These are phyloP conservation scores for Suhomyces sp. DNA, from an alignment of 805 yeast genomes.

Conservation along the genomic window DNA sequence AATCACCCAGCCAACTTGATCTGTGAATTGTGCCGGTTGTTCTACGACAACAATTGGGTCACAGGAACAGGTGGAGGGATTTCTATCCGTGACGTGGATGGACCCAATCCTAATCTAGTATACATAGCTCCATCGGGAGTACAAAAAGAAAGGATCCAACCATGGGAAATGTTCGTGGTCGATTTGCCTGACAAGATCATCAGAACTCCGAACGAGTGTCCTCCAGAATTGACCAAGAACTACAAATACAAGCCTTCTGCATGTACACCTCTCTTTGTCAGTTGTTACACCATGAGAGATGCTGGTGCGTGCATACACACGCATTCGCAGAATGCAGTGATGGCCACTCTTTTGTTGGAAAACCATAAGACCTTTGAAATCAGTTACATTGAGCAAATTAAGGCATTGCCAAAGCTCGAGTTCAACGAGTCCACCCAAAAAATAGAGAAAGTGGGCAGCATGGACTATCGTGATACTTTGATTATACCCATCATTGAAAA, in stretches of 20 bases:
- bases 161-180: slow-evolving; percentile 78
- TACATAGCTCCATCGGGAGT: slow-evolving; percentile 95
- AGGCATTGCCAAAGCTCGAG: slow-evolving; percentile 70
- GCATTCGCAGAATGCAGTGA: slow-evolving; percentile 85
- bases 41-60: slow-evolving; percentile 84
- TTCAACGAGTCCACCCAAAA: slow-evolving; percentile 27
- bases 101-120: slow-evolving; percentile 44
- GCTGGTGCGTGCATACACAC: slow-evolving; percentile 96
- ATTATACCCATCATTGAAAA: slow-evolving; percentile 89
- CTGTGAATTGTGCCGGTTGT: slow-evolving; percentile 73
- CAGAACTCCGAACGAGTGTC: slow-evolving; percentile 53
- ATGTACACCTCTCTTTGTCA: slow-evolving; percentile 84
- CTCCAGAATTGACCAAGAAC: slow-evolving; percentile 33
- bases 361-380: slow-evolving; percentile 68
- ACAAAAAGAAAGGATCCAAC: slow-evolving; percentile 84
- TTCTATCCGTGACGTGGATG: slow-evolving; percentile 58
- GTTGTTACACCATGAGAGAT: slow-evolving; percentile 61
- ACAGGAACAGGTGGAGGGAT: slow-evolving; percentile 97
- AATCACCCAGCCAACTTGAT: slow-evolving; percentile 81
- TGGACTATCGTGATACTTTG: slow-evolving; percentile 70
- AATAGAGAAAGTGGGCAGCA: slow-evolving; percentile 61
- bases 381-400: slow-evolving; percentile 84
- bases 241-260: slow-evolving; percentile 80
- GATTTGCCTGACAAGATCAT: slow-evolving; percentile 53
- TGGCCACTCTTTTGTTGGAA: slow-evolving; percentile 65